Conservation (phyloP, 2,329 filamentous ascomycete species). For the Fusarium pseudograminearum region DNA sequence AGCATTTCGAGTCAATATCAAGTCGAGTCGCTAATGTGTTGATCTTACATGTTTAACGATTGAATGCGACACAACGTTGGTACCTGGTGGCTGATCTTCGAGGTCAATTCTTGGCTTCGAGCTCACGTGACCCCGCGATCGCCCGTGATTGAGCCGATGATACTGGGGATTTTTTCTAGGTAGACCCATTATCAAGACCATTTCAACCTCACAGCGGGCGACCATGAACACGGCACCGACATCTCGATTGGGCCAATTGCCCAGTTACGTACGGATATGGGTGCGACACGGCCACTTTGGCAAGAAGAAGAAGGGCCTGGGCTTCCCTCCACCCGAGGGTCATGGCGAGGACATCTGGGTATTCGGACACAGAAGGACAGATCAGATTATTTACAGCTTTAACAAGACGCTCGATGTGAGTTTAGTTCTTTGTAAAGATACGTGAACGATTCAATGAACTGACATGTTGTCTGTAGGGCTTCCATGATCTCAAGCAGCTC, state of each 20-base stretch:
- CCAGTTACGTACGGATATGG: constrained; percentile 56
- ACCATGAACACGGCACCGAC: constrained; percentile 55
- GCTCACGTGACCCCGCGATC: constrained; percentile 40
- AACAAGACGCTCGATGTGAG: constrained; percentile 60
- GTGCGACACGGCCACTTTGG: constrained; percentile 55
- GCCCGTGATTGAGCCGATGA: constrained; percentile 34
- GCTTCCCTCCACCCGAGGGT: constrained; percentile 51
- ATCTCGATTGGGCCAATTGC: constrained; percentile 57
- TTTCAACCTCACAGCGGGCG: constrained; percentile 42
- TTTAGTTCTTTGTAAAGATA: constrained; percentile 2
- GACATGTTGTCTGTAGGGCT: constrained; percentile 45
- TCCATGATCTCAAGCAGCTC: constrained; percentile 66
- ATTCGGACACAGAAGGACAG: constrained; percentile 62
- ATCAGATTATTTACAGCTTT: constrained; percentile 67
- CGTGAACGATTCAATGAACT: background rate
- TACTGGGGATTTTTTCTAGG: constrained; percentile 39
- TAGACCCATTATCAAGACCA: constrained; percentile 36
- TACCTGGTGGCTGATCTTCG: background rate
- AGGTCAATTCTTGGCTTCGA: background rate
- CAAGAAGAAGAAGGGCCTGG: constrained; percentile 40
- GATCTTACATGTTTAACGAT: background rate
- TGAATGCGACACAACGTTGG: background rate
- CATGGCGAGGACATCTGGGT: constrained; percentile 71
- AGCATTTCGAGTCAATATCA: background rate
- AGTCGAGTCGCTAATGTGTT: no score